Conservation (phyloP, 2,329 filamentous ascomycete genomes). For the Aureobasidium namibiae region DNA sequence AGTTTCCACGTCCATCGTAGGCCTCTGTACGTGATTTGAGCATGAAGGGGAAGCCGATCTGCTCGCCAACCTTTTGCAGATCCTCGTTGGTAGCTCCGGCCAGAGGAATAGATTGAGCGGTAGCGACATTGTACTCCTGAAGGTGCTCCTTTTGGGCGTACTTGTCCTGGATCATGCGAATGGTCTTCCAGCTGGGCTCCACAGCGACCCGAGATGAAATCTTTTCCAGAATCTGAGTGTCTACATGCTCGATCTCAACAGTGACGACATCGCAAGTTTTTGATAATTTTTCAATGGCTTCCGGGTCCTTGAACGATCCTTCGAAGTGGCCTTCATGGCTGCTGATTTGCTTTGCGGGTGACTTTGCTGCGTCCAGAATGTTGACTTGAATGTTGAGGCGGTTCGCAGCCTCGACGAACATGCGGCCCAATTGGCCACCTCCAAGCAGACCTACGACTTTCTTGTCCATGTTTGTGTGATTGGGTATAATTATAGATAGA, state of each 20-base stretch:
- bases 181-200: constrained; percentile 75
- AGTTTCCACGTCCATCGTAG: constrained; percentile 83
- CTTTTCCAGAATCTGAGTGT: constrained; percentile 82
- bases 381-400: constrained; percentile 69
- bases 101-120: constrained; percentile 62
- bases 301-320: constrained; percentile 80
- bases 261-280: constrained; percentile 70
- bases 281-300: constrained; percentile 73
- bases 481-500: neutral
- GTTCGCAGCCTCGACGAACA: constrained; percentile 85
- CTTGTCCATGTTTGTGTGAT: constrained; percentile 19
- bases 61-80: constrained; percentile 53
- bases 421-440: constrained; percentile 65
- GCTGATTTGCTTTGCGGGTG: constrained; percentile 81
- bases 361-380: constrained; percentile 66
- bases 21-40: constrained; percentile 84
- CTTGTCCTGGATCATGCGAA: constrained; percentile 90
- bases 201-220: constrained; percentile 59
- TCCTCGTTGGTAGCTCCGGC: constrained; percentile 51
- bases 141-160: constrained; percentile 82
- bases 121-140: constrained; percentile 56
- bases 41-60: constrained; percentile 80
- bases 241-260: constrained; percentile 91
- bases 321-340: constrained; percentile 64
- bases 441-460: constrained; percentile 33